Evolutionary conservation across 495 filamentous ascomycete species (phyloP), one percentile per base, ranked within the genome.

Genomic region (Hypoxylon fragiforme): DNA sequence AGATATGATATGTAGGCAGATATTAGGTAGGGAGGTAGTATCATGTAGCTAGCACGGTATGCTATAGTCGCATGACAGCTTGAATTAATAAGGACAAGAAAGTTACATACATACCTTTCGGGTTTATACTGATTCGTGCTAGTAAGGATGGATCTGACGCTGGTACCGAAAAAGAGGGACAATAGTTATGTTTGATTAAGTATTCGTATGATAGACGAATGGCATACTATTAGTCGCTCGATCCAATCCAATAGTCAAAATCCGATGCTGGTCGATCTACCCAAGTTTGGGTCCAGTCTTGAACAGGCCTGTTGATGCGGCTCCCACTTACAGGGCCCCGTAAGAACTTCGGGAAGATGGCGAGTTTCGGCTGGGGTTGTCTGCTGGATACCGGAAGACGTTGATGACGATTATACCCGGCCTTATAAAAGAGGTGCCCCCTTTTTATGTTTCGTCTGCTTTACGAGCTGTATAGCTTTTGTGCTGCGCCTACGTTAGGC

Each of bases 291-390:
- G 39, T 50, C 52, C 58, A 36, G 41, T 62, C 50, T 50, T 38
- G 58, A 52, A 46, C 20, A 62, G 47, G 47, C 52, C 52, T 62
- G 58, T 62, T 52, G 47, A 62, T 62, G 58, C 58, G 58, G 58
- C 58, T 62, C 58, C 58, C 43, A 62, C 43, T 39, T 52, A 56
- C 54, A 57, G 47, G 54, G 47, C 36, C 54, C 45, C 47, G 54
- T 34, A 49, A 30, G 31, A 21, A 49, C 19, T 30, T 41, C 4
- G n/a, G 38, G 22, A 18, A 30, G 44, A 49, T 35, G 22, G 36
- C 30, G 36, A 22, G 13, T 44, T 52, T 43, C 9, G 49, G 18
- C 16, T 43, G 30, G 16, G 44, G 36, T 13, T 16, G 37, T n/a
- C 28, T n/a, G 28, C 30, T 44, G 42, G 13, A n/a, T 12, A 22